Evolutionary conservation across 805 yeast species (phyloP).

Genomic region (Saccharomyces kudriavzevii): DNA sequence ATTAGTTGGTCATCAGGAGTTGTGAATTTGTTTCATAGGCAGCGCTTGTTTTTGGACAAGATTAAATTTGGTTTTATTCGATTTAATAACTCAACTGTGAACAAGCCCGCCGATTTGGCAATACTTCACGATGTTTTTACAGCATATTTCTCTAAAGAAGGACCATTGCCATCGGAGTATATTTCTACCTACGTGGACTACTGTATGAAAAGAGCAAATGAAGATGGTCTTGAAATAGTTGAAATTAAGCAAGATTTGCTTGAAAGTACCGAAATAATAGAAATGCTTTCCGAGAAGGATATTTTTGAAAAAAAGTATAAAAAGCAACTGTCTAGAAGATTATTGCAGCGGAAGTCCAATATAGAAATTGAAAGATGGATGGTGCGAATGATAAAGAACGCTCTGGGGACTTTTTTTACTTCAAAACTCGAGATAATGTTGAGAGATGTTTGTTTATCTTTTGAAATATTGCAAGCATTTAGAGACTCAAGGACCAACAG

Average conservation of each 20-base stretch:
- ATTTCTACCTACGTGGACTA: constrained; percentile 52
- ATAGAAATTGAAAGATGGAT: constrained; percentile 62
- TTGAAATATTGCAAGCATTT: constrained; percentile 27
- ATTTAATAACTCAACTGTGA: not conserved
- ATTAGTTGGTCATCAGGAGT: constrained; percentile 59
- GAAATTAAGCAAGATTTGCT: constrained; percentile 36
- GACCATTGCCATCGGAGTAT: constrained; percentile 41
- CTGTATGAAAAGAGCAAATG: constrained; percentile 41
- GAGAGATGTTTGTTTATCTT: constrained; percentile 60
- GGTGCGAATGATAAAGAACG: constrained; percentile 60
- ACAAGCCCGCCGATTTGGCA: not conserved
- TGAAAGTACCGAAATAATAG: constrained; percentile 53
- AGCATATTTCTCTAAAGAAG: constrained; percentile 45
- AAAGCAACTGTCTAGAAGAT: constrained; percentile 76
- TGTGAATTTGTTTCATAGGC: constrained; percentile 43
- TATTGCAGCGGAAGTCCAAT: constrained; percentile 42
- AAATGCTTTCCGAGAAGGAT: constrained; percentile 73
- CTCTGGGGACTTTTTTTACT: constrained; percentile 72
- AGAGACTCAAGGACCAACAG: constrained; percentile 4
- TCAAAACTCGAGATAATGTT: constrained; percentile 81
- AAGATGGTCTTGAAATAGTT: constrained; percentile 28
- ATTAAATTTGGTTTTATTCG: constrained; percentile 42
- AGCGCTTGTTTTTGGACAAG: constrained; percentile 38
- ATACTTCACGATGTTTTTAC: constrained; percentile 52
- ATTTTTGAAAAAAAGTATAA: constrained; percentile 78